Evolutionary conservation across 495 filamentous ascomycete species (phyloP), one percentile per base, ranked within the genome.

Genomic region (Penicillium daleae): DNA sequence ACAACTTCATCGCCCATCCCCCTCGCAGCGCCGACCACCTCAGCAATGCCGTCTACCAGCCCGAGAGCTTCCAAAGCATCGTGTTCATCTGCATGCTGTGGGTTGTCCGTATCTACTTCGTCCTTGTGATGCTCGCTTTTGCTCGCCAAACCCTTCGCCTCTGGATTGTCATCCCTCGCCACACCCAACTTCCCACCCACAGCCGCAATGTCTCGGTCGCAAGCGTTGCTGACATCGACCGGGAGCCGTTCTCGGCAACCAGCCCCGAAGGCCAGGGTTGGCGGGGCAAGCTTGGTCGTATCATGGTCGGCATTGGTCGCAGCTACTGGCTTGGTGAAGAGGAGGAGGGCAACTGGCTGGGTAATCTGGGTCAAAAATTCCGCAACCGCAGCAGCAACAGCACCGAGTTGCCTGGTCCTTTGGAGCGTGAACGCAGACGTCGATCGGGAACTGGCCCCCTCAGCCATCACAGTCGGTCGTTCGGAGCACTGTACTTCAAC

Each of bases 111-210:
- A 60, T 88, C 13, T 97, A 97, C 74, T 91, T 92, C 65, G 82
- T 88, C 49, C 79, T 96, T 26, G 83, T 97, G 44, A 84, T 96
- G 72, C 84, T 93, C 68, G 87, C 91, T 19, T 93, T 89, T 71
- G 92, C 93, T 13, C 84, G 92, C 53, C 80, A 85, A 59, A 85
- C 90, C 12, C 75, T 97, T 49, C 84, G 90, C 29, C 65, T 80
- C 35, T 82, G 82, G 66, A 71, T 84, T 44, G 75, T 77, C 24
- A 74, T 78, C 32, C 79, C 79, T 58, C 75, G 75, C 27, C 77
- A 82, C 65, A 80, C 74, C 40, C 75, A 79, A 39, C 69, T 80
- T 6, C 77, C 77, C 9, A 80, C 78, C 26, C 75, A 81, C 57
- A 77, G 77, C 50, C 75, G 75, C 53, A 82, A 80, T 52, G 78